A percentile compares a stretch with the other conserved stretches of the same genome.
These are phyloP conservation scores for Ganoderma sinense DNA, from an alignment of 1,284 basidiomycete species.

Conservation along the genomic window DNA sequence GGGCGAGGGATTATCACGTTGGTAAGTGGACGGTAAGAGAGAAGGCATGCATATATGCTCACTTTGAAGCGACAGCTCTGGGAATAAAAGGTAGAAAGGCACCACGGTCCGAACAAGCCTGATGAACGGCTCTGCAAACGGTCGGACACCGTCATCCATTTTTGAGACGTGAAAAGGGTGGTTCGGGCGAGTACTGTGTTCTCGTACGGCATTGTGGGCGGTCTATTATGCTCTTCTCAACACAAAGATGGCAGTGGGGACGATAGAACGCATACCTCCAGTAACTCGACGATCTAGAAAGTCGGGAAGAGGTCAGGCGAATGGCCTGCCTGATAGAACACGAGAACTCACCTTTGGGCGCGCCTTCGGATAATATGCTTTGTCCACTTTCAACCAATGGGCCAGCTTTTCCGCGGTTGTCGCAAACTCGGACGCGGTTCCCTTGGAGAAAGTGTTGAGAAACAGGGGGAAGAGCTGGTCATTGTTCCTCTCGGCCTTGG, in stretches of 20 bases:
- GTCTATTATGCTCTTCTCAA: slow-evolving; percentile 19
- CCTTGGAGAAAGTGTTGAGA: slow-evolving; percentile 24
- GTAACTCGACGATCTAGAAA: slow-evolving; percentile 29
- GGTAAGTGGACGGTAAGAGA: neutral
- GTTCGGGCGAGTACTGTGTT: slow-evolving; percentile 8
- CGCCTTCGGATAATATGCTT: slow-evolving; percentile 33
- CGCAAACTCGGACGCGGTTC: slow-evolving; percentile 18
- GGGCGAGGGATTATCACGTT: neutral
- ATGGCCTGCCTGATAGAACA: neutral
- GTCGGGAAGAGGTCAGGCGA: neutral
- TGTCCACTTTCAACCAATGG: slow-evolving; percentile 28
- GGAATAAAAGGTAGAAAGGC: slow-evolving; percentile 27
- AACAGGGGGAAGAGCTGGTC: slow-evolving; percentile 32
- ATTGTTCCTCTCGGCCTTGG: slow-evolving; percentile 28
- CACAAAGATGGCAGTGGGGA: neutral
- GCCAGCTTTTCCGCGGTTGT: slow-evolving; percentile 30
- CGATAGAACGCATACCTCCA: slow-evolving; percentile 29
- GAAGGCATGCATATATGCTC: slow-evolving; percentile 6
- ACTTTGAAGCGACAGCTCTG: slow-evolving; percentile 28
- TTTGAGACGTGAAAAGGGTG: neutral
- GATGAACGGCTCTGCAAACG: slow-evolving; percentile 30
- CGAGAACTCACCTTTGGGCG: slow-evolving; percentile 27
- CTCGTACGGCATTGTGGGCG: slow-evolving; percentile 26
- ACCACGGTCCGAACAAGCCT: slow-evolving; percentile 28
- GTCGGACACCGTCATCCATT: slow-evolving; percentile 1